These are phyloP conservation scores for Ampelomyces quisqualis DNA, from an alignment of 2,329 filamentous ascomycete species.

Conservation along the genomic window DNA sequence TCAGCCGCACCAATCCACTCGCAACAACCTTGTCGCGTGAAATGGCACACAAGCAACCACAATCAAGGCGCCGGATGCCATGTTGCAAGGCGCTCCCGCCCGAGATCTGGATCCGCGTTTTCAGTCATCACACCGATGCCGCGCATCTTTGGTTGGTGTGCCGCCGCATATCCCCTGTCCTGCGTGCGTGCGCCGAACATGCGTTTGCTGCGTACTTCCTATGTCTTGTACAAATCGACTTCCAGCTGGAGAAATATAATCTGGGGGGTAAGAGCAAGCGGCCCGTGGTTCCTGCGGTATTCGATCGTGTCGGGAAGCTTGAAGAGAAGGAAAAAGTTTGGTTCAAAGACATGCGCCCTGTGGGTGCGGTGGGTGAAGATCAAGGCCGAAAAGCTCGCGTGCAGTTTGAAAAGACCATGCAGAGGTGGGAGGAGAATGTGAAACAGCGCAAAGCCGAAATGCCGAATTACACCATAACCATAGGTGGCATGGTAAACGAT, in stretches of 20 bases:
- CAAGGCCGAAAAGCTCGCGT: slow-evolving; percentile 5
- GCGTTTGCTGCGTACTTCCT: slow-evolving; percentile 32
- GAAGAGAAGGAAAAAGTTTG: slow-evolving; percentile 16
- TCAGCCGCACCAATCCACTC: neutral
- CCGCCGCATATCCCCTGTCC: slow-evolving; percentile 29
- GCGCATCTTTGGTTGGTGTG: slow-evolving; percentile 36
- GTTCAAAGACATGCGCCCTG: slow-evolving; percentile 20
- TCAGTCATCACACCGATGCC: slow-evolving; percentile 31
- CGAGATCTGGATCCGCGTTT: slow-evolving; percentile 40
- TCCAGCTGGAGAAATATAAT: slow-evolving; percentile 37
- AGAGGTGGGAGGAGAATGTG: slow-evolving; percentile 33
- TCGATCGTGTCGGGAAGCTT: slow-evolving; percentile 17
- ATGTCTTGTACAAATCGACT: slow-evolving; percentile 25
- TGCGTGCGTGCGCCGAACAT: slow-evolving; percentile 33
- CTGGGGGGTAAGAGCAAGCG: slow-evolving; percentile 33
- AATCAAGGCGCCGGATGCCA: slow-evolving; percentile 1
- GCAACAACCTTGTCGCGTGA: neutral
- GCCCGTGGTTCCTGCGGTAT: slow-evolving; percentile 27
- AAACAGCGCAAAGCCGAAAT: slow-evolving; percentile 25
- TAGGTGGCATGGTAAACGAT: slow-evolving; percentile 37
- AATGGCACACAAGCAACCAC: neutral
- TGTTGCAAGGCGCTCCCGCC: slow-evolving; percentile 32
- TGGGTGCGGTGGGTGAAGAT: no score
- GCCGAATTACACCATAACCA: slow-evolving; percentile 36
- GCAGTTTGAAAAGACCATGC: slow-evolving; percentile 18